Base-by-base conservation (phyloP, 805 yeast genomes). In the Kuraishia borneana region DNA sequence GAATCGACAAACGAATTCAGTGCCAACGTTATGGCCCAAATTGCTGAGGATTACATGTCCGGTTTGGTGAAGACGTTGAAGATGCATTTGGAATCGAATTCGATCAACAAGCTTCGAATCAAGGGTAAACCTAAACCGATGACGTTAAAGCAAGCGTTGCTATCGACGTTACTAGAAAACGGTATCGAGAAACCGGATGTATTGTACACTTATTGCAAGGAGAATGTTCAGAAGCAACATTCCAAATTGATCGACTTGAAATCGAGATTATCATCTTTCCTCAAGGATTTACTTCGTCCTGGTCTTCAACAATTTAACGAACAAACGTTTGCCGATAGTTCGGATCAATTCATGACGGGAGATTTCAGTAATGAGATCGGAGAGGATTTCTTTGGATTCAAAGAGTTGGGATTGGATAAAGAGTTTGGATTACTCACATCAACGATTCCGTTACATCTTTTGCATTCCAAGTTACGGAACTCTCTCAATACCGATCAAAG, bases 321-420 rank as follows among this genome's bases (percentile, higher is more conserved):
- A 48, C 68, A 71, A 35, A 81, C 76, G 42, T 92, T 92, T 54
- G 75, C 63, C 26, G 98, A 94, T 50, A 83, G 85, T 47, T 81
- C 95, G 47, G 96, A 92, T 42, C 95, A 89, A 54, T 92, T 88
- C 51, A 58, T 89, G 43, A 82, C 92, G 21, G 99, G 99, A 38
- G 96, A 88, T 48, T 92, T 92, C 53, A 81, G 96, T 1, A 80
- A 73, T 46, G 96, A 88, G 40, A 61, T 92, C 26, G 98, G 97
- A 5, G 98, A 89, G 47, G 99, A 92, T 58, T 92, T 88, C 68
- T 94, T 94, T 60, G 99, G 99, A 0, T 94, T 92, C 64, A 82
- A 73, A 50, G 97, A 89, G 43, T 63, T 92, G 32, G 98, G 98
- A 0, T 61, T 92, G 35, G 97, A 89, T 48, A 83, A 80, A 47